Percentiles rank a stretch among this genome's conserved stretches.
These are phyloP conservation scores for Pyrrhoderma lamaoense DNA, from an alignment of 1,284 basidiomycete species.

Conservation along the genomic window DNA sequence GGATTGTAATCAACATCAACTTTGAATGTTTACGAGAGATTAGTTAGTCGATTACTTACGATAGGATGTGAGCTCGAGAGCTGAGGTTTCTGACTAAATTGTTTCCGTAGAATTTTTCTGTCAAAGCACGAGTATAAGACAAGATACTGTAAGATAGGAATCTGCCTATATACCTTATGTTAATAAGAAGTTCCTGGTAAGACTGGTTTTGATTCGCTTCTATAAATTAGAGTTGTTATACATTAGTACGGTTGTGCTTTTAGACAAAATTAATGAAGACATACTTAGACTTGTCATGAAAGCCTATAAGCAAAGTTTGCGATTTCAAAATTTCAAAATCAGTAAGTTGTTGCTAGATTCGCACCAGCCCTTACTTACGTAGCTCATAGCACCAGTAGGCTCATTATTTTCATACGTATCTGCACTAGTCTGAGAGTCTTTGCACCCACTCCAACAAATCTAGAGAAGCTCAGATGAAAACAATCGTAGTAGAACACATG, in stretches of 20 bases:
- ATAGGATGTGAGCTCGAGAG: constrained; percentile 67
- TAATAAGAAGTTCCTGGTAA: constrained; percentile 66
- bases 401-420: constrained; percentile 77
- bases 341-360: constrained; percentile 1
- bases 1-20: background rate
- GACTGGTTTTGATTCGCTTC: constrained; percentile 58
- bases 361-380: constrained; percentile 31
- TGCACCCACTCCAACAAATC: constrained; percentile 86
- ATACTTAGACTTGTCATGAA: constrained; percentile 55
- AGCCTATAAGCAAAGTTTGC: constrained; percentile 38
- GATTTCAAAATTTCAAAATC: background rate
- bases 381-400: constrained; percentile 77
- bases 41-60: constrained; percentile 39
- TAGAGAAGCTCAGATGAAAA: constrained; percentile 20
- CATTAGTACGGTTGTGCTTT: background rate
- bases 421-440: constrained; percentile 89
- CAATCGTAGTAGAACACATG: constrained; percentile 32
- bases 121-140: background rate
- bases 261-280: too few relatives aligned
- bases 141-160: background rate
- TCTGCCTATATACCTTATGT: constrained; percentile 44
- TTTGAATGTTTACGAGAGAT: background rate
- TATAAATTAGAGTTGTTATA: constrained; percentile 21
- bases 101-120: constrained; percentile 46
- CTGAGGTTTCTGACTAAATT: constrained; percentile 79